Evolutionary conservation across 2,329 filamentous ascomycete genomes (phyloP).

Genomic region (Colletotrichum sp.): DNA sequence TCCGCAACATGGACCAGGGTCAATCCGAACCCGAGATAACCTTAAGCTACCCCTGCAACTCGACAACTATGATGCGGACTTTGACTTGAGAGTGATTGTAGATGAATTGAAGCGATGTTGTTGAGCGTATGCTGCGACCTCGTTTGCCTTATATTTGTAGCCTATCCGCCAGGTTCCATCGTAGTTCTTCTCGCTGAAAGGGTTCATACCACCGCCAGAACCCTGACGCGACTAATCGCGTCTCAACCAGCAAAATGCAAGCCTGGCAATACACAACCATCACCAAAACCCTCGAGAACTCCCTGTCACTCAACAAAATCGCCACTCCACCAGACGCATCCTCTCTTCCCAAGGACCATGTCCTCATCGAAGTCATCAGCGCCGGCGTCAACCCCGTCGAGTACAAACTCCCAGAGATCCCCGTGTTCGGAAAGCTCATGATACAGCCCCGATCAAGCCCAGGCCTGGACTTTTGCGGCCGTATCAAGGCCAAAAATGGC

Average conservation of each 20-base stretch:
- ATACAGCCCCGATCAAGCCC: constrained; percentile 31
- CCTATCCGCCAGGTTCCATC: no score
- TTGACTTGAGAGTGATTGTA: background rate
- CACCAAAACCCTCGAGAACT: constrained; percentile 1
- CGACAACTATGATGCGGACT: background rate
- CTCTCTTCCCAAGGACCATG: constrained; percentile 25
- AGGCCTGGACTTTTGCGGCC: constrained; percentile 56
- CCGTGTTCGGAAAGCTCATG: constrained; percentile 34
- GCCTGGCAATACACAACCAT: constrained; percentile 6
- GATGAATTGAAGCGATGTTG: background rate
- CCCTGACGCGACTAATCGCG: no score
- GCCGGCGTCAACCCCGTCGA: constrained; percentile 53
- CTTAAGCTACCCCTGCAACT: background rate
- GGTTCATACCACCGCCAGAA: no score
- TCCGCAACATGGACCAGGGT: rapidly evolving
- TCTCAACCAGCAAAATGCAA: background rate
- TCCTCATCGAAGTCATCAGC: constrained; percentile 48
- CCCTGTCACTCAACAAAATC: background rate
- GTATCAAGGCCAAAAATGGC: constrained; percentile 37
- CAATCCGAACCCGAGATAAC: background rate
- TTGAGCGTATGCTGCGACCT: background rate
- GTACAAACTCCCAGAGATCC: constrained; percentile 48
- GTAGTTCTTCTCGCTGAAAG: no score
- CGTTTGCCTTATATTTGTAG: background rate
- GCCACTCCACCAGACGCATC: background rate